Base-by-base conservation (phyloP, 768 basidiomycete genomes). In the Clitopilus passeckerianus region DNA sequence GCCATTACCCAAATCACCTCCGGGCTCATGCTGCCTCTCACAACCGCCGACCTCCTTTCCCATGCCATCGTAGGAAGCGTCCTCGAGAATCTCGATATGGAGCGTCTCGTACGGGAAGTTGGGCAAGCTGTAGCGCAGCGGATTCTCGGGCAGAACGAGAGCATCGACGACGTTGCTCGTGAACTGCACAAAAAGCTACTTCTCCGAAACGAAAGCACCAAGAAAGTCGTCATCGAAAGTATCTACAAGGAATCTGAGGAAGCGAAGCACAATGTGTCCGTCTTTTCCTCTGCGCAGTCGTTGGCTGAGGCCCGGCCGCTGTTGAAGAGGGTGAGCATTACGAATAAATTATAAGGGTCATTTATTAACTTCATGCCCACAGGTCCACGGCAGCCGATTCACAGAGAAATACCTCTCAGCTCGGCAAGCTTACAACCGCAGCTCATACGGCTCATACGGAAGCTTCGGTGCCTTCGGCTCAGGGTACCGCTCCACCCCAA, bases 71-170 rank as follows among this genome's bases (percentile, higher is more conserved):
- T 95, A 58, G 96, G 95, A 34, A 93, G 92, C 71, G 95, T 98
- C 44, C 81, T 98, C 27, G 96, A 98, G 76, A 97, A 98, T 67
- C 86, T 98, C 60, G 96, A 98, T 72, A 96, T 98, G 96, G 96
- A 98, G 68, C 85, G 94, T 30, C 82, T 98, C 37, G 93, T 98
- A 59, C 86, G 87, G 35, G 96, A 98, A 74, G 95, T 98, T 54
- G 96, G 96, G 16, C 82, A 89, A 59, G 94, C 94, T 8, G 95
- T 98, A 7, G 94, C 95, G 6, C 86, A 92, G 66, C 85, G 95
- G 56, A 93, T 98, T 71, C 83, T 93, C 9, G 91, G 92, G 20
- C 92, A 93, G 64, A 90, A 96, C 71, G 91, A 97, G 72, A 95
- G 90, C 66, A 95, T 98, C 18, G 96, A 98, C 70, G 95, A 98